Conservation (phyloP, 2,329 filamentous ascomycete genomes). For the Cyphellophora europaea region DNA sequence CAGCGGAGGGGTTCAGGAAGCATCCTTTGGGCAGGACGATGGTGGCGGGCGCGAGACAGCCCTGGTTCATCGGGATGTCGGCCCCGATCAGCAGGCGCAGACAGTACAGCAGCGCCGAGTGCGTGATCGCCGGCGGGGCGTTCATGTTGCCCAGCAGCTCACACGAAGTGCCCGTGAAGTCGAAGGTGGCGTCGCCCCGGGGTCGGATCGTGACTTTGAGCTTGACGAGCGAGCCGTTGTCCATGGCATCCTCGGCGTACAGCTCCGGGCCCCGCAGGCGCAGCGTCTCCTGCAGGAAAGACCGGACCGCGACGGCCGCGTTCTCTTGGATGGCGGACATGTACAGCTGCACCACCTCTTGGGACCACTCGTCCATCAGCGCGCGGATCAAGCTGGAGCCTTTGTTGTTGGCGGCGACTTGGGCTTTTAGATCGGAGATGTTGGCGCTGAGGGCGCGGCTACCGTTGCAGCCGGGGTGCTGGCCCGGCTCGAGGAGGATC, state of each 20-base stretch:
- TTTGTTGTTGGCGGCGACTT: constrained; percentile 34
- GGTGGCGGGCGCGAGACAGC: constrained; percentile 20
- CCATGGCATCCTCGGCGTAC: constrained; percentile 28
- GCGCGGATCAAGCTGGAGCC: constrained; percentile 27
- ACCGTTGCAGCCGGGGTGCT: constrained; percentile 8
- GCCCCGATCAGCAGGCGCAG: constrained; percentile 20
- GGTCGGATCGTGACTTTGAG: constrained; percentile 26
- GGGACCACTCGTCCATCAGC: constrained; percentile 26
- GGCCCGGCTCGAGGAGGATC: constrained; percentile 20
- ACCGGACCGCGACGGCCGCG: constrained; percentile 25
- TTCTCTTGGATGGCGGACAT: constrained; percentile 30
- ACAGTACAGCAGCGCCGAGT: constrained; percentile 26
- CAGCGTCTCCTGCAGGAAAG: constrained; percentile 20
- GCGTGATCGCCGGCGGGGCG: constrained; percentile 28
- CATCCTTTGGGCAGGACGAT: constrained; percentile 19
- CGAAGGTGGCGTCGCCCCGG: constrained; percentile 26
- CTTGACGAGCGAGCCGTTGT: constrained; percentile 28
- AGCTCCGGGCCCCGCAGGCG: constrained; percentile 16
- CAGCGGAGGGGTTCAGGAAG: constrained; percentile 22
- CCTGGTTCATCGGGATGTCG: constrained; percentile 25
- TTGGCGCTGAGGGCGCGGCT: constrained; percentile 29
- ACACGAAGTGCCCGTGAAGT: constrained; percentile 31
- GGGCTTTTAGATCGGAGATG: constrained; percentile 35
- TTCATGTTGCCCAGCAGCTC: constrained; percentile 28
- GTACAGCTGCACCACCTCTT: constrained; percentile 29